Evolutionary conservation across 1,284 basidiomycete species (phyloP), one percentile per base, ranked within the genome.

Genomic region (Austroboletus rostrupii): DNA sequence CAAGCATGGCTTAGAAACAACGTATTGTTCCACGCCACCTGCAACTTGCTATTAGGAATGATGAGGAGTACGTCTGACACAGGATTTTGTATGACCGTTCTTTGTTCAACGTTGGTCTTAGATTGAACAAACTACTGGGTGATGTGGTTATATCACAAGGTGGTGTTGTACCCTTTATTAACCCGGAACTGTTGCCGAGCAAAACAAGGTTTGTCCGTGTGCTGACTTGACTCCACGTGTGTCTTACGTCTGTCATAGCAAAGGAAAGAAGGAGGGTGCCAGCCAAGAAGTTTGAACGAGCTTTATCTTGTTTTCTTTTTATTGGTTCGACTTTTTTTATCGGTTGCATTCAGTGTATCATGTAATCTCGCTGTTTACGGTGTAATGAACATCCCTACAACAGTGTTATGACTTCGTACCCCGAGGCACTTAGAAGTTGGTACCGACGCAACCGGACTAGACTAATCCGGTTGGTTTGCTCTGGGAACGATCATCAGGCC

Each of bases 1-100:
- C 23, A 46, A 26, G 31, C 8, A 8, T 11, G 19, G 0, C 21
- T 46, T 19, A 69, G 78, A 86, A 92, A 78, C 87, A 90, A 65
- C 90, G 91, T 85, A 93, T 94, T 67, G 88, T 92, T 16, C 92
- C 92, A 53, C 83, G 92, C 68, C 91, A 94, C 72, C 70, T 94
- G 52, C 90, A 93, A 69, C 86, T 94, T 55, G 92, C 91, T 59
- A 92, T 95, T 71, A 81, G 90, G 59, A 91, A 91, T 70, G 89
- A 91, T 54, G 88, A 91, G 62, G 88, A 91, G 83, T 83, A 58
- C 57, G 81, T 73, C 12, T 8, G 19, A 9, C 35, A 14, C 66
- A 57, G 61, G 62, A 59, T 55, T 36, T 14, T 21, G 13, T 37
- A 9, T 26, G 9, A 16, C 10, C 37, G 17, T 32, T 13, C 35